phyloP scores from a whole-genome alignment of 306 rosid genomes.

The Cucurbita pepo region DNA sequence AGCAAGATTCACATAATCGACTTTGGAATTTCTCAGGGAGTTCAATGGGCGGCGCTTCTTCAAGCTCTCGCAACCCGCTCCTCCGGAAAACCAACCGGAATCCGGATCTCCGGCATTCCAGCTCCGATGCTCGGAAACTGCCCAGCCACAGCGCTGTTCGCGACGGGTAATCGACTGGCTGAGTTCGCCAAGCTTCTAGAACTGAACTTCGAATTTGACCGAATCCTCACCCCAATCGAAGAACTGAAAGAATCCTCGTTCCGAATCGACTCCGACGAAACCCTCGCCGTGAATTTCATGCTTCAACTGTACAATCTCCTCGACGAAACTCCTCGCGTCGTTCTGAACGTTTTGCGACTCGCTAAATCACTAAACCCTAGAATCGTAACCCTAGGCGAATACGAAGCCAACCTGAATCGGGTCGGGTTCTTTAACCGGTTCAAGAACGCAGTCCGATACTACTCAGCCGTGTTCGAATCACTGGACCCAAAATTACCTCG shows the following conservation, averaged over 20 bases:
- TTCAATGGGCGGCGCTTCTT: conserved; percentile 87
- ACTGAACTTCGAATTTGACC: conserved; percentile 56
- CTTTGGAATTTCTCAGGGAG: conserved; percentile 83
- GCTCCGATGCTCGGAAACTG: conserved; percentile 52
- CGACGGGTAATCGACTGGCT: conserved; percentile 60
- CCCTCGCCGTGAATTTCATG: conserved; percentile 80
- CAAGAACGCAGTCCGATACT: conserved; percentile 51
- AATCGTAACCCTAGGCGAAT: conserved; percentile 74
- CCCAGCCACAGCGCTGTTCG: conserved; percentile 42
- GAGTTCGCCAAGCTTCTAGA: conserved; percentile 69
- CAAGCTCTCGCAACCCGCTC: conserved; percentile 87
- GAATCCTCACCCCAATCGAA: conserved; percentile 50
- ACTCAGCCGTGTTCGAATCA: conserved; percentile 63
- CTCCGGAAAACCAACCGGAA: conserved; percentile 51
- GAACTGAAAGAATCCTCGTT: conserved; percentile 46
- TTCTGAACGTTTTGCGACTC: conserved; percentile 36
- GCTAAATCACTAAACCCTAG: conserved; percentile 66
- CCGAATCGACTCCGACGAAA: conserved; percentile 38
- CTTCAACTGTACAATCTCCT: conserved; percentile 69
- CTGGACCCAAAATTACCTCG: conserved; percentile 55
- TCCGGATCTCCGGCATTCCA: conserved; percentile 80
- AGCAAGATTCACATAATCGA: conserved; percentile 68
- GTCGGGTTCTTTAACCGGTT: conserved; percentile 44
- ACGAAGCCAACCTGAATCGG: conserved; percentile 57
- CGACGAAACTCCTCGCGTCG: conserved; percentile 42